Percentiles rank a stretch among this genome's conserved stretches.
These are phyloP conservation scores for Tripterygium wilfordii DNA, from an alignment of 177 flowering plant species.

Conservation along the genomic window DNA sequence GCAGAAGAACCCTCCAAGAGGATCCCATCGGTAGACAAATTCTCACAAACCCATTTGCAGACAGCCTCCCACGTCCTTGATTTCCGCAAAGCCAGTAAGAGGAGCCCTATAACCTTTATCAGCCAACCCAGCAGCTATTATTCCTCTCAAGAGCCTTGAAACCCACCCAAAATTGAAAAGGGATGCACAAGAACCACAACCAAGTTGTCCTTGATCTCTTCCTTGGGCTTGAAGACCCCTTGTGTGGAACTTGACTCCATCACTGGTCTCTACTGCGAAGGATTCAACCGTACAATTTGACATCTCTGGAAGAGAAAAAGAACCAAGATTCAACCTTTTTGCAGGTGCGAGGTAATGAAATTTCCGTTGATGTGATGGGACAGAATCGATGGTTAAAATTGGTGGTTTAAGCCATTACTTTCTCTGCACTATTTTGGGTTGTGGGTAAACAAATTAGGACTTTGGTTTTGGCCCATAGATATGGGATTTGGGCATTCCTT, in stretches of 20 bases:
- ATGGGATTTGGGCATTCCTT: too few species aligned
- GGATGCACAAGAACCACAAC: conserved; percentile 81
- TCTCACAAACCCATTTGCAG: conserved; percentile 55
- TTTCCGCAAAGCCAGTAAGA: conserved; percentile 74
- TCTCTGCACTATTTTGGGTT: too few species aligned
- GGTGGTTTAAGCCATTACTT: too few species aligned
- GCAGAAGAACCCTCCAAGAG: conserved; percentile 69
- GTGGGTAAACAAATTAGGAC: too few species aligned
- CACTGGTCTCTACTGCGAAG: conserved; percentile 23
- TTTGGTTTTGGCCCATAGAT: too few species aligned
- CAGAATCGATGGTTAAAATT: too few species aligned
- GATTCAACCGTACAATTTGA: conserved; percentile 27
- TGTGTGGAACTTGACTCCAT: conserved; percentile 31
- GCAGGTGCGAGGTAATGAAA: too few species aligned
- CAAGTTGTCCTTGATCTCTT: conserved; percentile 23
- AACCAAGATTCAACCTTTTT: not conserved
- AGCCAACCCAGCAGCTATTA: conserved; percentile 71
- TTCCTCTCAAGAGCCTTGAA: conserved; percentile 74
- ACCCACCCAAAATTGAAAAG: conserved; percentile 75
- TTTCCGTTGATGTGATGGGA: too few species aligned
- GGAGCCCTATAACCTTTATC: conserved; percentile 54
- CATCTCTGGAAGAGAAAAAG: conserved; percentile 6
- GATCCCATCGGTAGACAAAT: conserved; percentile 38
- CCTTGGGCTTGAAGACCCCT: conserved; percentile 27
- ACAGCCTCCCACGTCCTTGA: conserved; percentile 70